phyloP scores from a whole-genome alignment of 31 red algal genomes.

The Porphyra umbilicalis region DNA sequence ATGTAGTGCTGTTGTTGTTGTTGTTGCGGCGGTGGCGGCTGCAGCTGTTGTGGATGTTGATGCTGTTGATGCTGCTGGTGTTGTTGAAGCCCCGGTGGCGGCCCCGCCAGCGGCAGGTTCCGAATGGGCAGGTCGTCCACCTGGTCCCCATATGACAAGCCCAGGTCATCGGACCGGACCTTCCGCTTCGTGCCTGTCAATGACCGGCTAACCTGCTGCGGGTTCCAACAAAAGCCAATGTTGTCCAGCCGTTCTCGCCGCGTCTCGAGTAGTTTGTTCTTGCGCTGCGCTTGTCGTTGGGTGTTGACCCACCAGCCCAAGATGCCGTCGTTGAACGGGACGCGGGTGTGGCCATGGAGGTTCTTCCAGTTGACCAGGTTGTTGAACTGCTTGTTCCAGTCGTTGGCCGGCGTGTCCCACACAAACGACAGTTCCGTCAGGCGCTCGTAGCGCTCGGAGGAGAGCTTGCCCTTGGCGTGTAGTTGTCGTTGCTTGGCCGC shows the following conservation, averaged over 20 bases:
- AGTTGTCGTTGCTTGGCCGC: slow-evolving; percentile 37
- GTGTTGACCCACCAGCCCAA: slow-evolving; percentile 89
- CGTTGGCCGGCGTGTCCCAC: slow-evolving; percentile 71
- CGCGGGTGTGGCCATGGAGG: slow-evolving; percentile 54
- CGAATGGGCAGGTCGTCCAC: neutral
- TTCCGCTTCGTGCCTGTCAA: neutral
- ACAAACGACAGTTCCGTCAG: slow-evolving; percentile 55
- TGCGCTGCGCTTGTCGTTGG: slow-evolving; percentile 52
- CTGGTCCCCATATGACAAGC: neutral
- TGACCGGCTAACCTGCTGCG: slow-evolving; percentile 5
- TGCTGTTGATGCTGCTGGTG: neutral
- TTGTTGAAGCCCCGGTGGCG: neutral
- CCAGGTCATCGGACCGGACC: neutral
- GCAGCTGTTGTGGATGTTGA: neutral
- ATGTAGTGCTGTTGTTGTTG: neutral
- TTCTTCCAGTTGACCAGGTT: slow-evolving; percentile 41
- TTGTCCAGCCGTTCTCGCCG: slow-evolving; percentile 12
- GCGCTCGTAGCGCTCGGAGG: slow-evolving; percentile 14
- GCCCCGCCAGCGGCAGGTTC: neutral
- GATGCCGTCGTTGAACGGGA: slow-evolving; percentile 87
- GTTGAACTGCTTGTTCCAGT: slow-evolving; percentile 74
- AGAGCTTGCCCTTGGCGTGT: slow-evolving; percentile 39
- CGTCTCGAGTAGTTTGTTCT: slow-evolving; percentile 43
- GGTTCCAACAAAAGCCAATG: slow-evolving; percentile 36
- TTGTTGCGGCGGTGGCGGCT: neutral